Conservation (phyloP, 306 rosid species). For the Oxytropis ochrocephala region DNA sequence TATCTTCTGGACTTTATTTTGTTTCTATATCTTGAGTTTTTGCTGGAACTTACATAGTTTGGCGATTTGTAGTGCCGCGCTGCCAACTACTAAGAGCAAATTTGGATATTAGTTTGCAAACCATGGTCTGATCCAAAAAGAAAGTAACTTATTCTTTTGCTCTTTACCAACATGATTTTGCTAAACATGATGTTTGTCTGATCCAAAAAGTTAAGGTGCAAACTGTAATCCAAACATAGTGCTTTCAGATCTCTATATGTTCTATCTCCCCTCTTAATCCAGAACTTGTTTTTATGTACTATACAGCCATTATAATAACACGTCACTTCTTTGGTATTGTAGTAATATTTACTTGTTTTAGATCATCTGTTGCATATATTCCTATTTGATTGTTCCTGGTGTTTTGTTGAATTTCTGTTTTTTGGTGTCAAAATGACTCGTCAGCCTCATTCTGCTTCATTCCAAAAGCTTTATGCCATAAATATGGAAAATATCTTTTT, state of each 20-base stretch:
- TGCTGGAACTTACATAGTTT: background rate
- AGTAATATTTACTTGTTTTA: background rate
- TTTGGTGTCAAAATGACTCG: background rate
- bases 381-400: constrained; percentile 1
- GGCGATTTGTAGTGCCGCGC: background rate
- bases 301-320: background rate
- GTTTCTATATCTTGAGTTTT: background rate
- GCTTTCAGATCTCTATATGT: background rate
- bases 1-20: background rate
- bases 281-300: background rate
- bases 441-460: constrained; percentile 2
- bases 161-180: background rate
- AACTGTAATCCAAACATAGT: background rate
- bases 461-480: constrained; percentile 4
- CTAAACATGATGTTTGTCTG: background rate
- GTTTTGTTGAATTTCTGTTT: background rate
- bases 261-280: background rate
- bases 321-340: background rate
- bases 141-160: background rate
- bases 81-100: background rate
- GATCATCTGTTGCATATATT: background rate
- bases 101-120: background rate
- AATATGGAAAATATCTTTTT: background rate
- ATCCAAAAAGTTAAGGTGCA: background rate
- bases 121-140: background rate